Conservation (phyloP, 2,329 filamentous ascomycete species). For the Pyrenochaeta sp. region DNA sequence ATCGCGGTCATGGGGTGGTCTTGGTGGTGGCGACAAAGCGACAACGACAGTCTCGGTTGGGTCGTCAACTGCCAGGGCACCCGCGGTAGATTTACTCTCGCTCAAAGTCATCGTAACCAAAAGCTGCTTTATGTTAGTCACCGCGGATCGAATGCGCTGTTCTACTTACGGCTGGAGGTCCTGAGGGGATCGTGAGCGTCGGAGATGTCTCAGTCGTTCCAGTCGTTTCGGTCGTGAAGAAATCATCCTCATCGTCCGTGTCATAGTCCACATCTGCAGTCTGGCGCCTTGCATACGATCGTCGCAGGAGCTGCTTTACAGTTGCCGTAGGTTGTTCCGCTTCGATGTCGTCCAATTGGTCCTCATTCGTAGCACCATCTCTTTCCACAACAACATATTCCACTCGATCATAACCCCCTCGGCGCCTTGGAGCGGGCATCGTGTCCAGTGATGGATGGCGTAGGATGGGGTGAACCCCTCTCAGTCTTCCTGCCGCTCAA, state of each 20-base stretch:
- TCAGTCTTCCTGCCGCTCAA: constrained; percentile 47
- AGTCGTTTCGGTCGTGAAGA: constrained; percentile 3
- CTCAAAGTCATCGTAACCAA: constrained; percentile 32
- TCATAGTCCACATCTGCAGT: constrained; percentile 16
- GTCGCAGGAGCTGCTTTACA: constrained; percentile 20
- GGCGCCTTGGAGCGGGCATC: constrained; percentile 41
- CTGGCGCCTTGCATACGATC: constrained; percentile 22
- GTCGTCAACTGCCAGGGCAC: constrained; percentile 30
- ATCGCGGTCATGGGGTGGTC: constrained; percentile 20
- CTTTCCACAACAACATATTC: constrained; percentile 42
- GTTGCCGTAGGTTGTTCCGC: constrained; percentile 27
- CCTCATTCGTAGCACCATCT: constrained; percentile 21
- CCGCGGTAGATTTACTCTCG: constrained; percentile 19
- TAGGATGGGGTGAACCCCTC: constrained; percentile 35
- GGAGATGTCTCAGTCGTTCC: neutral
- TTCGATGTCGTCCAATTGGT: constrained; percentile 13
- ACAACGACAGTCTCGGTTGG: constrained; percentile 39
- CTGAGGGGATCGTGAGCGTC: constrained; percentile 9
- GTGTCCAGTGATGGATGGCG: constrained; percentile 28
- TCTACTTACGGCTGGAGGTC: constrained; percentile 31
- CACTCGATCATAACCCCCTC: constrained; percentile 27
- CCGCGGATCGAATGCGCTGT: neutral
- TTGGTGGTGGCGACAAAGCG: constrained; percentile 25
- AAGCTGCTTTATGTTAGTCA: constrained; percentile 32
- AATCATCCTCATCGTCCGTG: constrained; percentile 24